Conservation (phyloP, 441 rosid species). For the Cnidoscolus chayamansa region DNA sequence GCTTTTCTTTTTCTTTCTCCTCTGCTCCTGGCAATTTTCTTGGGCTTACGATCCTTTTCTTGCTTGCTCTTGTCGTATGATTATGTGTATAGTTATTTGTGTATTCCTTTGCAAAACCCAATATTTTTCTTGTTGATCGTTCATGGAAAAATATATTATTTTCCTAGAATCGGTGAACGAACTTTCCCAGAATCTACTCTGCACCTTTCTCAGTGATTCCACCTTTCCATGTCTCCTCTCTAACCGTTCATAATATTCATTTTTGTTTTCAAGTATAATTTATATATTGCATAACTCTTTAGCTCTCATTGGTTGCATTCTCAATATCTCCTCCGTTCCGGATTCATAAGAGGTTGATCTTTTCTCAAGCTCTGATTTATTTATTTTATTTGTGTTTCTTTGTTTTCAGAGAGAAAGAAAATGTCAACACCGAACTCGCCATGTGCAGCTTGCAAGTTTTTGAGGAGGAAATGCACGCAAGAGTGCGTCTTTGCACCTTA, state of each 20-base stretch:
- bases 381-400: not conserved
- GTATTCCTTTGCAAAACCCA: not conserved
- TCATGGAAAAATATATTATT: not conserved
- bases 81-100: no score
- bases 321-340: not conserved
- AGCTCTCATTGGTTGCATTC: not conserved
- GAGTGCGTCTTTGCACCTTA: conserved; percentile 94
- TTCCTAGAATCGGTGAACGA: conserved; percentile 19
- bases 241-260: not conserved
- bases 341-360: no score
- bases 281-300: no score
- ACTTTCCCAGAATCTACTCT: conserved; percentile 29
- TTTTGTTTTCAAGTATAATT: no score
- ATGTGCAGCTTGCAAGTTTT: conserved; percentile 89
- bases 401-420: not conserved
- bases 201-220: conserved; percentile 21
- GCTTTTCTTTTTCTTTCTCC: not conserved
- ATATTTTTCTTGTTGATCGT: not conserved
- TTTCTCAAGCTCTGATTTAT: not conserved
- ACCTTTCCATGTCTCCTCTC: conserved; percentile 21
- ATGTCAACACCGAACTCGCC: conserved; percentile 84
- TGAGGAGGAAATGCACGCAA: conserved; percentile 76
- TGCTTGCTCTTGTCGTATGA: not conserved
- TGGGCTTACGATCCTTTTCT: not conserved
- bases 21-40: not conserved